These are phyloP conservation scores for Epichloe gansuensis DNA, from an alignment of 2,329 filamentous ascomycete genomes.

Conservation along the genomic window DNA sequence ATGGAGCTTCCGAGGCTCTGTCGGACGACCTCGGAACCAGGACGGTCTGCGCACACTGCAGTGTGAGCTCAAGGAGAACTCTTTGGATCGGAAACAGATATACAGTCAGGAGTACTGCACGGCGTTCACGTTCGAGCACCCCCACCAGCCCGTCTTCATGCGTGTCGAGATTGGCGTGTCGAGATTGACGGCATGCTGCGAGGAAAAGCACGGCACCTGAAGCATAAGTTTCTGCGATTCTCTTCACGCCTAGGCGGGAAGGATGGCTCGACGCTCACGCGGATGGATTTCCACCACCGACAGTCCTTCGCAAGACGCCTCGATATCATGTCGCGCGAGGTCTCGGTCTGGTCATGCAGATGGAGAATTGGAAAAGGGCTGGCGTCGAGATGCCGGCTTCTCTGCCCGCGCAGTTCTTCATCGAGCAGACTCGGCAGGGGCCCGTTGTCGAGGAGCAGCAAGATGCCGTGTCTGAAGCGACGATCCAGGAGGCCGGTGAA, in stretches of 20 bases:
- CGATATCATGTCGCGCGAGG: slow-evolving; percentile 1
- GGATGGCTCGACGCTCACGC: too few species aligned
- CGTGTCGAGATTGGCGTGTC: too few species aligned
- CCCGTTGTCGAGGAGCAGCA: not conserved
- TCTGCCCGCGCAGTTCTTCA: slow-evolving; percentile 1
- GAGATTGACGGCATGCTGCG: too few species aligned
- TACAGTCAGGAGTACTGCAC: slow-evolving; percentile 5
- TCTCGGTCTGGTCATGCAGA: slow-evolving; percentile 3
- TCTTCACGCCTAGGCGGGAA: too few species aligned
- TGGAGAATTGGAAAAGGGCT: slow-evolving; percentile 1
- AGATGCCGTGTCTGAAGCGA: not conserved
- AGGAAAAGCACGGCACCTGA: too few species aligned
- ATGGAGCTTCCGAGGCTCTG: too few species aligned
- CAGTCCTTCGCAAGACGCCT: not conserved
- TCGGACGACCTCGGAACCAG: too few species aligned
- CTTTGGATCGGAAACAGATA: slow-evolving; percentile 2
- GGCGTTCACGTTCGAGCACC: slow-evolving; percentile 7
- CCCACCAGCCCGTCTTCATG: not conserved
- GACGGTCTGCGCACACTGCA: too few species aligned
- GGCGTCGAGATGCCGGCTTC: slow-evolving; percentile 4
- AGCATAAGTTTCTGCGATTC: too few species aligned
- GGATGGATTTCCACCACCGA: too few species aligned
- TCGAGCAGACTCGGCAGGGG: not conserved
- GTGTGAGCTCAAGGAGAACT: slow-evolving; percentile 2
- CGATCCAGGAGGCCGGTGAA: not conserved